Evolutionary conservation across 2,329 filamentous ascomycete species (phyloP), one percentile per base, ranked within the genome.

Genomic region (Aspergillus luchuensis): DNA sequence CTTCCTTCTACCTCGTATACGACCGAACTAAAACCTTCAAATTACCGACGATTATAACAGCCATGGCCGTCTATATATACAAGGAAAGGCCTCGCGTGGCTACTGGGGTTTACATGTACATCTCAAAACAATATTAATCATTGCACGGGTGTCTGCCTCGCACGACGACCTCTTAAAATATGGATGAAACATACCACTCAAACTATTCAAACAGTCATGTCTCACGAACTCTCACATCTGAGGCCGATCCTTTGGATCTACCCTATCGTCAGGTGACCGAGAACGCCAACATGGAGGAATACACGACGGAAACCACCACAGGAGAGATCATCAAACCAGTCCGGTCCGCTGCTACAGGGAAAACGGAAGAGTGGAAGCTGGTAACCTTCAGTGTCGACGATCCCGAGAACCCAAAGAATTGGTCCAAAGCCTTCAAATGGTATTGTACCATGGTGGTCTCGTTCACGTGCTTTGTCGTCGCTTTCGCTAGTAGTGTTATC

Each of bases 381-480:
- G 87, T 91, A 36, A 90, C 88, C 0, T 96, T 95, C 71, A 84
- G 82, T 4, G 82, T 88, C 2, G 79, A 87, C 60, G 91, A 95
- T 72, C 84, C 86, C 0, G 89, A 88, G 65, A 94, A 94, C 70
- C 91, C 91, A 0, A 94, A 94, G 82, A 95, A 94, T 75, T 95
- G 90, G 90, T 86, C 84, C 59, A 92, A 91, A 74, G 80, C 78
- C 1, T 89, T 81, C 74, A 95, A 93, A 77, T 94, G 91, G 91
- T 91, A 89, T 70, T 89, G 86, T 71, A 97, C 92, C 23, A 92
- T 96, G 89, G 87, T 91, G 15, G 91, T 96, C 0, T 90, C 92
- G 1, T 64, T 85, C 21, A 91, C 89, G 1, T 91, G 89, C 70
- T 91, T 92, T 71, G 87, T 90, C 43, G 89, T 91, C 48, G 88